Conservation (phyloP, 116 monocot species). For the Iris pallida region DNA sequence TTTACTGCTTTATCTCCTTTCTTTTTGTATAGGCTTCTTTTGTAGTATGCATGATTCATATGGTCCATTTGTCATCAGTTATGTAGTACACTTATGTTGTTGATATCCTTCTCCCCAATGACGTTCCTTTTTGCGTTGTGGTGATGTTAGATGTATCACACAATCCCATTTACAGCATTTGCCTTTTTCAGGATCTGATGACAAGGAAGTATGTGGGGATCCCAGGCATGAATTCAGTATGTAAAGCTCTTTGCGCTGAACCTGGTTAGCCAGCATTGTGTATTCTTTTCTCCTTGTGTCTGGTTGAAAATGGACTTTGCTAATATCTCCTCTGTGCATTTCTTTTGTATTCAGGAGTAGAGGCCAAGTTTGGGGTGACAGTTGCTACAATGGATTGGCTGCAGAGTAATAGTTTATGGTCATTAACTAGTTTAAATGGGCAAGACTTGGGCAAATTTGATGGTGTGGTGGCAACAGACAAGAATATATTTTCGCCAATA, state of each 20-base stretch:
- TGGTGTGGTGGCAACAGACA: constrained; percentile 65
- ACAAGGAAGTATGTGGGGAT: constrained; percentile 65
- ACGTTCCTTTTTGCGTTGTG: too few relatives aligned
- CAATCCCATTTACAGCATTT: constrained; percentile 2
- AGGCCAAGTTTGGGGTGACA: constrained; percentile 66
- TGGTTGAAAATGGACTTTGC: background rate
- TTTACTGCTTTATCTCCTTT: too few relatives aligned
- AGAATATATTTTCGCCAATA: constrained; percentile 46
- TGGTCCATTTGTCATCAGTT: too few relatives aligned
- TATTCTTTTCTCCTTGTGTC: background rate
- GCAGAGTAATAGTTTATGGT: constrained; percentile 40
- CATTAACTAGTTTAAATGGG: constrained; percentile 52
- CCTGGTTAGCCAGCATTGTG: constrained; percentile 39
- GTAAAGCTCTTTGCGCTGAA: constrained; percentile 58
- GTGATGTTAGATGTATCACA: too few relatives aligned
- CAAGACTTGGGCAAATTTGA: constrained; percentile 66
- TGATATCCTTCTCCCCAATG: too few relatives aligned
- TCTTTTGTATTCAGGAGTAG: constrained; percentile 43
- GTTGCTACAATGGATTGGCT: constrained; percentile 70
- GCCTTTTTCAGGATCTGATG: constrained; percentile 36
- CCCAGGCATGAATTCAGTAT: constrained; percentile 82
- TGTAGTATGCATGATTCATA: too few relatives aligned
- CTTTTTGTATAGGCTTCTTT: too few relatives aligned
- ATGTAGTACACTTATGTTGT: too few relatives aligned
- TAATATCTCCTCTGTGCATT: background rate